phyloP scores from a whole-genome alignment of 2,329 filamentous ascomycete genomes.

The Alternaria sp. region DNA sequence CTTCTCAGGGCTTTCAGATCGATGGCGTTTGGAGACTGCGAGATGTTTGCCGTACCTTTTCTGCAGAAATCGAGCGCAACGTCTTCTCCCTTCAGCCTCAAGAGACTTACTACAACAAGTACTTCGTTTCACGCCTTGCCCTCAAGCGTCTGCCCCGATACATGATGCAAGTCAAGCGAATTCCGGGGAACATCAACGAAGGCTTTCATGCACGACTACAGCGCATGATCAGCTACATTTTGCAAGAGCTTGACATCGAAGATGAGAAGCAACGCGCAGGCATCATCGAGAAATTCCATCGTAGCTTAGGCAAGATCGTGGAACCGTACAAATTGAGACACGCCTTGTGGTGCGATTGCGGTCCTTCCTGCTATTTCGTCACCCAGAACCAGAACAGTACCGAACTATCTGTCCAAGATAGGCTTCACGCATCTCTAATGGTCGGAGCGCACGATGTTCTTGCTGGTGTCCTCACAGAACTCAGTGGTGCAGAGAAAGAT shows the following conservation, averaged over 20 bases:
- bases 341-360: not conserved
- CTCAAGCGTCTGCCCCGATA: not conserved
- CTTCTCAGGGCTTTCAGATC: not conserved
- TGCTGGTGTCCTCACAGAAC: not conserved
- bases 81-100: not conserved
- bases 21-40: not conserved
- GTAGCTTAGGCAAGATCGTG: not conserved
- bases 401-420: not conserved
- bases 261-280: not conserved
- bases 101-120: not conserved
- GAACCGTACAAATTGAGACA: rapidly evolving
- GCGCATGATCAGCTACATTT: not conserved
- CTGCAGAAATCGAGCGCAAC: not conserved
- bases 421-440: not conserved
- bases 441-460: not conserved
- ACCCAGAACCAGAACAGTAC: not conserved
- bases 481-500: not conserved
- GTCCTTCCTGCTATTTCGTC: not conserved
- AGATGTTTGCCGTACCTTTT: not conserved
- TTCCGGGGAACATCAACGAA: not conserved
- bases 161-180: not conserved
- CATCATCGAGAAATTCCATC: not conserved
- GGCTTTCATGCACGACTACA: not conserved
- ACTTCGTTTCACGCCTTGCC: not conserved
- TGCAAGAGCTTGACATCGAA: not conserved